Base-by-base conservation (phyloP, 2,329 filamentous ascomycete genomes). In the Stagonosporopsis vannaccii region DNA sequence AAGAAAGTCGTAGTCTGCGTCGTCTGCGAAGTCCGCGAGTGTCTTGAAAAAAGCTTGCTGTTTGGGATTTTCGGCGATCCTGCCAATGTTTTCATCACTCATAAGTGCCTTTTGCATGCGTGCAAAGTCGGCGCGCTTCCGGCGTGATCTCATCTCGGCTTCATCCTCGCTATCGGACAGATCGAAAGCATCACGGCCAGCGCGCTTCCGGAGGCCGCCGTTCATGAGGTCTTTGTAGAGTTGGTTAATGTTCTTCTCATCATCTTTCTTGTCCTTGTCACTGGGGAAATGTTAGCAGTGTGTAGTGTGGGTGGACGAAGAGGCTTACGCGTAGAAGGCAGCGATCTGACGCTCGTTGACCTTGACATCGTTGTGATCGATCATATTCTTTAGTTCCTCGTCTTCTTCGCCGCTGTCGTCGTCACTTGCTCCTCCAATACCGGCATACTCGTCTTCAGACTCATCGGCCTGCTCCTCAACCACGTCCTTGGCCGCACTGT, bases 381-480 rank as follows among this genome's bases (percentile, higher is more conserved):
- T 97, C 86, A 99, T 96, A 60, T 92, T 88, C 65, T 90, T 85
- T 60, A 95, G 85, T 7, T 90, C 85, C 26, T 87, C 87, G 54
- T 90, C 87, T 57, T 92, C 90, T 51, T 88, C 89, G 39, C 85
- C 89, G 40, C 87, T 88, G 62, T 94, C 91, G 64, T 98, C 94
- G 58, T 94, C 93, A 75, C 93, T 94, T 11, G 82, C 89, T 60
- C 95, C 95, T 64, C 95, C 95, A 9, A 99, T 82, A 4, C 95
- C 95, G 35, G 93, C 94, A 74, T 98, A 99, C 75, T 99, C 95
- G 73, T 99, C 95, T 72, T 99, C 96, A 0, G 95, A 99, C 77
- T 99, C 95, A 68, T 97, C 91, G 58, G 95, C 94, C 72, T 96
- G 92, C 64, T 97, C 95, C 63, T 98, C 86, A 33, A 99, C 83